phyloP scores from a whole-genome alignment of 768 basidiomycete genomes.

The Tricholoma hemisulphureum region DNA sequence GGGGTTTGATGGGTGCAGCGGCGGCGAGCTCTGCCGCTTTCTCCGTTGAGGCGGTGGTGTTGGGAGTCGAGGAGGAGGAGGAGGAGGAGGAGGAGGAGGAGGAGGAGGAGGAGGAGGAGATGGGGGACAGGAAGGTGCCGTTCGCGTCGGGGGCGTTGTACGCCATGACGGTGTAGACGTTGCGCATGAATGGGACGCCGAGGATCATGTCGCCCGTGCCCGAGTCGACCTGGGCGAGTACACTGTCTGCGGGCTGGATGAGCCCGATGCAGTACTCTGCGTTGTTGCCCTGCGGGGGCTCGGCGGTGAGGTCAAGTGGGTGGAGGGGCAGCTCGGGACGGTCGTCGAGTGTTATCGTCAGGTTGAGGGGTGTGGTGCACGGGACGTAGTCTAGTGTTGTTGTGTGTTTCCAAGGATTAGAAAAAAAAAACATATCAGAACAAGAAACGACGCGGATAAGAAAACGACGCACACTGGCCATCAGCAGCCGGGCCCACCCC shows the following conservation, averaged over 20 bases:
- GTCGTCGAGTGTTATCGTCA: constrained; percentile 63
- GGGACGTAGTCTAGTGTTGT: constrained; percentile 63
- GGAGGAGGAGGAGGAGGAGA: background rate
- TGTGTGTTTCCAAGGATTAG: background rate
- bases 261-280: constrained; percentile 59
- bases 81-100: background rate
- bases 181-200: constrained; percentile 76
- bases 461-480: constrained; percentile 55
- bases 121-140: constrained; percentile 48
- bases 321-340: constrained; percentile 61
- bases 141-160: constrained; percentile 47
- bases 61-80: constrained; percentile 2
- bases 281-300: constrained; percentile 41
- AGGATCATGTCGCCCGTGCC: constrained; percentile 68
- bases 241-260: constrained; percentile 55
- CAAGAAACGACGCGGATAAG: background rate
- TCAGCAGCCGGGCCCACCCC: constrained; percentile 58
- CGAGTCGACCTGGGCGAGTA: constrained; percentile 35
- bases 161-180: constrained; percentile 74
- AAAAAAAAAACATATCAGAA: background rate
- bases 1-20: constrained; percentile 32
- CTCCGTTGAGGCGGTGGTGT: background rate
- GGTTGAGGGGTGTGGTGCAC: constrained; percentile 67
- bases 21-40: background rate
- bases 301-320: constrained; percentile 68